Evolutionary conservation across 2,329 filamentous ascomycete genomes (phyloP).

Genomic region (Cladosporium halotolerans): DNA sequence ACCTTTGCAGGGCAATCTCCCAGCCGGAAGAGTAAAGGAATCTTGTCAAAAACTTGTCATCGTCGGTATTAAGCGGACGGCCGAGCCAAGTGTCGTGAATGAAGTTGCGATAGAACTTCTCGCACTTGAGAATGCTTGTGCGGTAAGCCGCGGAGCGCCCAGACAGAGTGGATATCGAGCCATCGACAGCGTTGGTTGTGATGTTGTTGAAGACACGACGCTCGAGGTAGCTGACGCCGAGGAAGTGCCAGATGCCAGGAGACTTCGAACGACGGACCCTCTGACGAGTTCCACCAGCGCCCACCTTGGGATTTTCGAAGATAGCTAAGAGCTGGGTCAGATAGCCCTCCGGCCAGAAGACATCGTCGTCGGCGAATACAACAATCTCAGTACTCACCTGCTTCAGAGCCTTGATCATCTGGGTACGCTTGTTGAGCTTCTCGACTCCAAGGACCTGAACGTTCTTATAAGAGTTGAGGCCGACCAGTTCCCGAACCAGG

Average conservation of each 20-base stretch:
- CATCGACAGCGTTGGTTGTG: constrained; percentile 51
- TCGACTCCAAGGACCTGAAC: constrained; percentile 28
- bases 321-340: constrained; percentile 29
- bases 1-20: constrained; percentile 51
- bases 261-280: constrained; percentile 38
- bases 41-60: constrained; percentile 58
- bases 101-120: constrained; percentile 41
- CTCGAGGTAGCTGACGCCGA: constrained; percentile 54
- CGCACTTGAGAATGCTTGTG: constrained; percentile 43
- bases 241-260: constrained; percentile 43
- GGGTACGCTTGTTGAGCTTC: constrained; percentile 30
- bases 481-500: constrained; percentile 15
- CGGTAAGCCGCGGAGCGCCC: constrained; percentile 50
- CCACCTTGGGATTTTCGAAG: constrained; percentile 43
- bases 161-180: constrained; percentile 54
- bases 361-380: constrained; percentile 33
- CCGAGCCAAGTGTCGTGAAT: constrained; percentile 47
- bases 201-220: constrained; percentile 58
- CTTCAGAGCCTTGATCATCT: constrained; percentile 28
- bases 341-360: constrained; percentile 29
- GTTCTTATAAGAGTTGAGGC: constrained; percentile 10
- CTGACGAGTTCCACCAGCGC: constrained; percentile 53
- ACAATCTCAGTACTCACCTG: constrained; percentile 24
- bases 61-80: constrained; percentile 48
- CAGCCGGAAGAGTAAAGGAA: constrained; percentile 47